Evolutionary conservation across 305 asterid species (phyloP).

Genomic region (Euphrasia arctica): DNA sequence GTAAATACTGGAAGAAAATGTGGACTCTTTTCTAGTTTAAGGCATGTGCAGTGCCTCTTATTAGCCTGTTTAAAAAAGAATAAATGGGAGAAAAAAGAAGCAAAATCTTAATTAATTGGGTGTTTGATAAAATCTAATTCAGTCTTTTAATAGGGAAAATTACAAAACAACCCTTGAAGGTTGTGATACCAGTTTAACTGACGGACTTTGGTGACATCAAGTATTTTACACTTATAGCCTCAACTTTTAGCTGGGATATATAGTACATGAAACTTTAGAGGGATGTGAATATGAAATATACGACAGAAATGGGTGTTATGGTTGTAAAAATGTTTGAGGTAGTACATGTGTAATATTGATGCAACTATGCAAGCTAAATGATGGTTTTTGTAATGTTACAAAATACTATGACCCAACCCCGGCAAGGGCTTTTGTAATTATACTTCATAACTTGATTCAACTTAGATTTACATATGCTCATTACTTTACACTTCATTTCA

Average conservation of each 20-base stretch:
- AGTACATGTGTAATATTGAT: background rate
- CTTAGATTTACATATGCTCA: conserved; percentile 18
- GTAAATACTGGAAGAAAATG: conserved; percentile 1
- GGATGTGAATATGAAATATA: background rate
- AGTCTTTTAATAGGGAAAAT: background rate
- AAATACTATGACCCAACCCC: background rate
- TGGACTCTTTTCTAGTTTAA: conserved; percentile 6
- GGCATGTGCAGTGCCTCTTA: conserved; percentile 7
- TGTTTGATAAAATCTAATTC: background rate
- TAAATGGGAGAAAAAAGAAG: background rate
- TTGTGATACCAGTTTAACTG: background rate
- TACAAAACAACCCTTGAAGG: background rate
- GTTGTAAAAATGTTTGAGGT: background rate
- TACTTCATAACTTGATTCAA: background rate
- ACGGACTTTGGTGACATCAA: background rate
- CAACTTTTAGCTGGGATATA: background rate
- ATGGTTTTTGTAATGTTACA: background rate
- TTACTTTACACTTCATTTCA: conserved; percentile 27
- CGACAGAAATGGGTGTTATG: background rate
- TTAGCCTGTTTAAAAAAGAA: conserved; percentile 9
- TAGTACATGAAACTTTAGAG: background rate
- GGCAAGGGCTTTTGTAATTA: background rate
- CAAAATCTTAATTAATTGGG: background rate
- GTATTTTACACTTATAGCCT: background rate
- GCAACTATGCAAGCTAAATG: background rate